Base-by-base conservation (phyloP, 768 basidiomycete species). In the Amanita subjunquillea region DNA sequence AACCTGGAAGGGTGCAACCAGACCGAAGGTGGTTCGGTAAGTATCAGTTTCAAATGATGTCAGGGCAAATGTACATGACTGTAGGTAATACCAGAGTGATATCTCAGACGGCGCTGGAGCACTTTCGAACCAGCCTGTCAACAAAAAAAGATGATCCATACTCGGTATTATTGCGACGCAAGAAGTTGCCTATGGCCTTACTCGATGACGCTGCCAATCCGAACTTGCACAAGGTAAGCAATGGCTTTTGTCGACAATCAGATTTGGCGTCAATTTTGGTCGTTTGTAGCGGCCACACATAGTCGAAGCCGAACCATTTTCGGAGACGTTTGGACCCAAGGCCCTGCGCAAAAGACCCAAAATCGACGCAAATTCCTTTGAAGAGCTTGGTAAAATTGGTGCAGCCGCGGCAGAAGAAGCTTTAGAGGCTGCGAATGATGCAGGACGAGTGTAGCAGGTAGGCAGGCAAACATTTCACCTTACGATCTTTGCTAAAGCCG, bases 41-140 rank as follows among this genome's bases (percentile, higher is more conserved):
- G 87, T 73, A 53, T 51, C 27, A 17, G 22, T 27, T 56, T 46
- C 30, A 40, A 34, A 27, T 54, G 50, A 29, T 48, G 42, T 53
- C 17, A 57, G 25, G 17, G 32, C 44, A 48, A 39, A 22, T 39
- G 45, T 40, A 10, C 44, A 48, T 48, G 55, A 27, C 15, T 32
- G 4, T 42, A 94, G 93, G 95, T 40, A 98, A 98, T 68, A 98
- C 96, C n/a, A 75, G 96, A 63, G 95, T 97, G 34, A 97, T 99
- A 63, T 93, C 91, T 20, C 95, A 99, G 65, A 87, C 83, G 23
- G 94, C 95, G 12, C 72, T 99, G 60, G 93, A 96, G 62, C 96
- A 97, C 67, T 99, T 99, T 72, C 76, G 95, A 48, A 91, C 88
- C 12, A 91, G 89, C 61, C 78, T 99, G 42, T 75, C 80, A 22